A percentile compares a stretch with the other conserved stretches of the same genome.
phyloP scores from a whole-genome alignment of 331 rosid genomes.

The Rhamnella rubrinervis region DNA sequence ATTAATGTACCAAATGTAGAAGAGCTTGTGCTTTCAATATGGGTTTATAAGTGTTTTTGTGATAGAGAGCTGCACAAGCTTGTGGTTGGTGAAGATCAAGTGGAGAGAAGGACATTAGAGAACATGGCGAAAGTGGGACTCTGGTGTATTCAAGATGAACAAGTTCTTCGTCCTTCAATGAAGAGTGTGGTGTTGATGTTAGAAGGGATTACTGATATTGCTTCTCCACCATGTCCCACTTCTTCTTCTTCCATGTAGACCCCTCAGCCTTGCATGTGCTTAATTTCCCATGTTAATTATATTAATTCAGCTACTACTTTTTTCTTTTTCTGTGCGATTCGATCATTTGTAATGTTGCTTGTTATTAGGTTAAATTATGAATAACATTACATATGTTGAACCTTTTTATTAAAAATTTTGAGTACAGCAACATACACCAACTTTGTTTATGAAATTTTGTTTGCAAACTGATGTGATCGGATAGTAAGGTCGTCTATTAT shows the following conservation, averaged over 20 bases:
- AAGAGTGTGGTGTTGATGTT: neutral
- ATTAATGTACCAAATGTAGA: neutral
- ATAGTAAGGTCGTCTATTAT: too few relatives aligned
- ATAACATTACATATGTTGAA: too few relatives aligned
- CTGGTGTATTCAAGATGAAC: neutral
- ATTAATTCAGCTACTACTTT: too few relatives aligned
- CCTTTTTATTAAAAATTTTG: too few relatives aligned
- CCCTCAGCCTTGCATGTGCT: too few relatives aligned
- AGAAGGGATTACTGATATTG: constrained; percentile 1
- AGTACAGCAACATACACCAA: too few relatives aligned
- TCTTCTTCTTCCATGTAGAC: neutral
- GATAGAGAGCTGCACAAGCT: neutral
- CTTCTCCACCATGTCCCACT: neutral
- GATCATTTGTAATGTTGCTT: too few relatives aligned
- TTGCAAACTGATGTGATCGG: too few relatives aligned
- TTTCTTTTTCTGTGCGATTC: too few relatives aligned
- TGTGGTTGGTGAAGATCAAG: neutral
- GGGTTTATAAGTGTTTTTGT: neutral
- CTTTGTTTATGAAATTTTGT: too few relatives aligned
- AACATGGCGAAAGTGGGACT: neutral
- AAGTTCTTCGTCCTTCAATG: constrained; percentile 1
- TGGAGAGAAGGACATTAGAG: neutral
- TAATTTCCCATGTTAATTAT: too few relatives aligned
- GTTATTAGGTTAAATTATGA: too few relatives aligned
- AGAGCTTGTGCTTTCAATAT: neutral